Evolutionary conservation across 805 yeast species (phyloP), one percentile per base, ranked within the genome.

Genomic region (Schwanniomyces vanrijiae): DNA sequence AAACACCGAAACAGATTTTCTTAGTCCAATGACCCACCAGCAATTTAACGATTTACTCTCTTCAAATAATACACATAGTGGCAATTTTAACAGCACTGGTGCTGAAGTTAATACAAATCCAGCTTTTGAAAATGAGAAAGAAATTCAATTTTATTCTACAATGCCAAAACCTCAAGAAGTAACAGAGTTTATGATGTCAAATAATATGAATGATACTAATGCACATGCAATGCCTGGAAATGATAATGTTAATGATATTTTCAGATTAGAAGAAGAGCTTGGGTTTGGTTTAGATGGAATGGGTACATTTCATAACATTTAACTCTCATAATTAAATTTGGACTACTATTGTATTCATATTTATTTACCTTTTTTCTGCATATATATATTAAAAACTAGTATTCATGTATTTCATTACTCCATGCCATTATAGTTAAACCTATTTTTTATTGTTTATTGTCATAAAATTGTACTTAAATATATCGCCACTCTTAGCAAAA

Each of bases 151-250:
- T 52, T 70, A 69, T 47, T 67, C 64, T 33, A 53, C 65, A 11
- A 64, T 70, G 43, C 77, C 77, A 28, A 72, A 69, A 52, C 78
- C 78, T 1, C 76, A 73, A 49, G 78, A 71, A 43, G 46, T 73
- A 11, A 71, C 70, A 31, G 75, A 73, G 37, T 72, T 73, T 45
- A 49, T 67, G 5, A 55, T 65, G 46, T 45, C 54, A 19, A 47
- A 49, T 37, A 44, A 44, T 16, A 52, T 42, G 35, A 37, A 34
- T n/a, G 33, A 21, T 9, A 20, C 34, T 21, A 26, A 26, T 16
- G 26, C 44, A 16, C 28, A 28, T 14, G 42, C 47, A 3, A 44
- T 44, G 9, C 42, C 43, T 22, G 39, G 24, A 43, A 54, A 41
- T 24, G 46, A 47, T 19, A 51, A 50, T 25, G 55, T 61, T 44